Evolutionary conservation across 169 alveolate genomes (phyloP).

Genomic region (Theileria sp.): DNA sequence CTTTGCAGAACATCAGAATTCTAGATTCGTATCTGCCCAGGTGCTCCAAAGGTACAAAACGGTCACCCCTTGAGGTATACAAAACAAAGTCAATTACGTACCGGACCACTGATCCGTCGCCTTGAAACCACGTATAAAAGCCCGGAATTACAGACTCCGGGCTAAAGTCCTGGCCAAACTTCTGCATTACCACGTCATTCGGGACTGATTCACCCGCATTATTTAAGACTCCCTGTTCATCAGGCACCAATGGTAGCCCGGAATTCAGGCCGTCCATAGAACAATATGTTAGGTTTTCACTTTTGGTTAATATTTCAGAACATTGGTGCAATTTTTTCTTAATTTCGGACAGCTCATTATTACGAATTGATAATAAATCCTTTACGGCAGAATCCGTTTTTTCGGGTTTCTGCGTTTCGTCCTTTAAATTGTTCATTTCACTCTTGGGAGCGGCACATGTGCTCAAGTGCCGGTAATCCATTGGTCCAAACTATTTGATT

Average conservation of each 20-base stretch:
- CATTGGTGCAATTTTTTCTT: constrained; percentile 7
- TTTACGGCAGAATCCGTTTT: neutral
- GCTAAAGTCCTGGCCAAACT: constrained; percentile 32
- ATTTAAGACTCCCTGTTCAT: neutral
- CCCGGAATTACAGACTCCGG: constrained; percentile 52
- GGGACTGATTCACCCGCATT: constrained; percentile 28
- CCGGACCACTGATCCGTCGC: constrained; percentile 50
- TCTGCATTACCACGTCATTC: constrained; percentile 23
- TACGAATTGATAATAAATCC: neutral
- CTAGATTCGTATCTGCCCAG: constrained; percentile 19
- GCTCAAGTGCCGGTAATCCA: neutral
- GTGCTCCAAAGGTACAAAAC: constrained; percentile 48
- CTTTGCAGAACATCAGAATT: constrained; percentile 33
- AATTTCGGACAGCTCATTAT: neutral
- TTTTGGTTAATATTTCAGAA: neutral
- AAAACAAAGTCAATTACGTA: constrained; percentile 47
- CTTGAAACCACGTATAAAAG: constrained; percentile 43
- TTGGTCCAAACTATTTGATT: neutral
- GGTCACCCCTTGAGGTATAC: constrained; percentile 36
- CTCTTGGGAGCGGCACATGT: neutral
- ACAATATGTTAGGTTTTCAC: constrained; percentile 9
- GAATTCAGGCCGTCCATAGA: constrained; percentile 27
- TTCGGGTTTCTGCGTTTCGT: neutral
- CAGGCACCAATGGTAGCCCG: constrained; percentile 14
- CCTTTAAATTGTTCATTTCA: neutral